Conservation (phyloP, 2,329 filamentous ascomycete species). For the Aureobasidium sp. region DNA sequence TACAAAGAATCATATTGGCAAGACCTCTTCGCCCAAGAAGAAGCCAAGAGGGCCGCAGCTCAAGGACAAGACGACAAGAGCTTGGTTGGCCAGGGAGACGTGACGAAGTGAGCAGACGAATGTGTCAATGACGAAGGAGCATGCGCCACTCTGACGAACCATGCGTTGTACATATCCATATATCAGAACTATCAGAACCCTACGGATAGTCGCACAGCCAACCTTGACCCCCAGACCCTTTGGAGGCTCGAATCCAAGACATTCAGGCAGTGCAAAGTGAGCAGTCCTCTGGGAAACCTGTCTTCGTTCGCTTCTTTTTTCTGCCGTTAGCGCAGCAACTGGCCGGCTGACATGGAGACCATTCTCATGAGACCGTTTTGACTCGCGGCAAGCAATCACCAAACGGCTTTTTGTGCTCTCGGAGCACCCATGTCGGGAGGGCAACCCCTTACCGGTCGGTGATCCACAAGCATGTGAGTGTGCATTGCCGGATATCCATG, state of each 20-base stretch:
- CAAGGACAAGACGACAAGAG: slow-evolving; percentile 9
- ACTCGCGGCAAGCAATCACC: background rate
- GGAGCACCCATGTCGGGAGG: slow-evolving; percentile 5
- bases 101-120: background rate
- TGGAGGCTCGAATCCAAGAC: background rate
- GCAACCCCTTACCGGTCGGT: background rate
- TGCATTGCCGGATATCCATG: background rate
- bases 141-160: background rate
- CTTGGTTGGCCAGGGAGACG: slow-evolving; percentile 10
- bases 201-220: slow-evolving; percentile 4
- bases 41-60: slow-evolving; percentile 16
- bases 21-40: slow-evolving; percentile 29
- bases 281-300: slow-evolving; percentile 6
- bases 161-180: background rate
- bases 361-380: slow-evolving; percentile 13
- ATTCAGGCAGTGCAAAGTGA: background rate
- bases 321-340: slow-evolving; percentile 4
- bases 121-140: background rate
- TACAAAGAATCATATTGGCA: slow-evolving; percentile 37
- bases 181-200: slow-evolving; percentile 11
- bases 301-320: slow-evolving; percentile 9
- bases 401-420: slow-evolving; percentile 9
- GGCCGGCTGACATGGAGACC: slow-evolving; percentile 12
- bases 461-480: background rate
- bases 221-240: background rate